Base-by-base conservation (phyloP, 306 rosid genomes). In the Trifolium repens region DNA sequence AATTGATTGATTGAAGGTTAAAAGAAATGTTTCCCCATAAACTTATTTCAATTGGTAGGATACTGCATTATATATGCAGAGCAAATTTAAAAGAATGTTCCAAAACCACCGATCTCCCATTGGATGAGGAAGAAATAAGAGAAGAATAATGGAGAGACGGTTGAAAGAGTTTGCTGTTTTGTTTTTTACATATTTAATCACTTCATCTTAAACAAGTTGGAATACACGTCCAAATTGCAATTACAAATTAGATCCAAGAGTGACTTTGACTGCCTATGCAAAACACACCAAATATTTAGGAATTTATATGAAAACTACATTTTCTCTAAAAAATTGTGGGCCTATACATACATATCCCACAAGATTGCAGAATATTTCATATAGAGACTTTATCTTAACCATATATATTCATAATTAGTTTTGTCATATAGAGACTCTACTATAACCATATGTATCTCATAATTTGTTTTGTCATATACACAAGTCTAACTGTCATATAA, bases 261-360 rank as follows among this genome's bases (percentile, higher is more conserved):
- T 26, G 39, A 27, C 9, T 26, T 4, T 58, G 64, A 58, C 8
- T 1, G 0, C 35, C 64, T 65, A 19, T 8, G 27, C 8, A 27
- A 53, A 71, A 40, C 9, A 17, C 68, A 24, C 30, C 55, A 73
- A 62, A 73, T 32, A 61, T 30, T n/a, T 39, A 57, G 16, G 52
- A 12, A 40, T 13, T 57, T 42, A 15, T 40, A 58, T 3, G 34
- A 46, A 43, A 73, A 60, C 43, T 43, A 73, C 9, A 60, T 43
- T 42, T 43, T 19, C 32, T 17, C 63, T 27, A 47, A 22, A 1
- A 14, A 40, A 4, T 15, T 13, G 53, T 66, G 54, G 46, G n/a
- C 22, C 79, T 40, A 58, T 22, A 2, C 17, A 72, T 72, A 2
- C 35, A 72, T 64, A n/a, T 14, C 53, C 44, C 7, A 27, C 11